Evolutionary conservation across 2,329 filamentous ascomycete species (phyloP).

Genomic region (Botrytis medusae): DNA sequence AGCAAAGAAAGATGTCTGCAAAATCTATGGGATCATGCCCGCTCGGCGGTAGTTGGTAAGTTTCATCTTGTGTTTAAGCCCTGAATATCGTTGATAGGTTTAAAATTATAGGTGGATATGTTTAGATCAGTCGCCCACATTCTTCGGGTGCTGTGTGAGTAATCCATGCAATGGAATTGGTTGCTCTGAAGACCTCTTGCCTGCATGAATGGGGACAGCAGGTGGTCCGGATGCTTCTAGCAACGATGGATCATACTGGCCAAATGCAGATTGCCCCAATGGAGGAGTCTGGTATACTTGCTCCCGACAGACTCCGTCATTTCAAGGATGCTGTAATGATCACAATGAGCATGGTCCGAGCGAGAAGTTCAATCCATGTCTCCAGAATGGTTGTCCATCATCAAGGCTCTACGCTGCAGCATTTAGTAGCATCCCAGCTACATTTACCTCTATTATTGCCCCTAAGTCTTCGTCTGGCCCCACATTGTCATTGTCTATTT

Average conservation of each 20-base stretch:
- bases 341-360: not conserved
- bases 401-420: not conserved
- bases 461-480: no score
- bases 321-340: conserved; percentile 15
- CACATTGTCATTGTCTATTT: not conserved
- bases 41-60: conserved; percentile 4
- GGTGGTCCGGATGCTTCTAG: conserved; percentile 1
- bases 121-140: conserved; percentile 25
- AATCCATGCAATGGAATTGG: conserved; percentile 28
- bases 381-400: not conserved
- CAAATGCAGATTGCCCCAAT: conserved; percentile 10
- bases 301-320: not conserved
- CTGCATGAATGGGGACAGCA: conserved; percentile 27
- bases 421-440: not conserved
- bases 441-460: not conserved
- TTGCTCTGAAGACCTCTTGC: conserved; percentile 26
- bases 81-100: not conserved
- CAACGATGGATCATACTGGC: conserved; percentile 9
- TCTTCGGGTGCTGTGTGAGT: conserved; percentile 28
- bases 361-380: not conserved
- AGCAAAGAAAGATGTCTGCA: not conserved
- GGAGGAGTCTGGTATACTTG: conserved; percentile 9
- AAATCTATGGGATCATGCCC: conserved; percentile 4
- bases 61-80: no score
- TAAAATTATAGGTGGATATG: conserved; percentile 24